Percentiles rank a stretch among this genome's conserved stretches.
These are phyloP conservation scores for Zasmidium citrigriseum DNA, from an alignment of 2,329 filamentous ascomycete species.

Conservation along the genomic window DNA sequence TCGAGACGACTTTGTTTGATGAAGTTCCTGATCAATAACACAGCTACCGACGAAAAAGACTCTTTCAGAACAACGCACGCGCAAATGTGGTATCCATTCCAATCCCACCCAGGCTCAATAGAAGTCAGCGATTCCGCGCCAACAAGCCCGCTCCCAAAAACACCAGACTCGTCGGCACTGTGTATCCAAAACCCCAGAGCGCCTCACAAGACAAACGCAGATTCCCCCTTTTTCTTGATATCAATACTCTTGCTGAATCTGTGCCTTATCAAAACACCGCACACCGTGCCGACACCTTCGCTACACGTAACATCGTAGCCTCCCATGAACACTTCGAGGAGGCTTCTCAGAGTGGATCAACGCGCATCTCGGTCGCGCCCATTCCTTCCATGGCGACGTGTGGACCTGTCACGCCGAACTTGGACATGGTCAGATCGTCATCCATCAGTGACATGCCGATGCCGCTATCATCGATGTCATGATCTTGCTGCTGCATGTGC, in stretches of 20 bases:
- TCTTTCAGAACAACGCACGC: not conserved
- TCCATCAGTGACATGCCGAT: constrained; percentile 40
- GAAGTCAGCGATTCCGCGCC: not conserved
- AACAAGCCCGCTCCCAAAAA: not conserved
- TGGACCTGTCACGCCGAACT: constrained; percentile 19
- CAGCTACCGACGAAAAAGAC: not conserved
- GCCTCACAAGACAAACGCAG: not conserved
- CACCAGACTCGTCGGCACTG: not conserved
- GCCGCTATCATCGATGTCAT: constrained; percentile 41
- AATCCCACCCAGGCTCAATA: not conserved
- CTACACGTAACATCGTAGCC: constrained; percentile 15
- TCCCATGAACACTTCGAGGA: not conserved
- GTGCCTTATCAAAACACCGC: not conserved
- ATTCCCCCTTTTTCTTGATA: too few species aligned
- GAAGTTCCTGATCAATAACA: constrained; percentile 1
- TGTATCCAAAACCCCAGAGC: not conserved
- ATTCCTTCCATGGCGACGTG: constrained; percentile 19
- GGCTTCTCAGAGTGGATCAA: constrained; percentile 12
- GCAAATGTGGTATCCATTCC: constrained; percentile 15
- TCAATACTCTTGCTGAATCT: not conserved
- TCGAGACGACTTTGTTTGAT: too few species aligned
- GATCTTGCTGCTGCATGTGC: constrained; percentile 25
- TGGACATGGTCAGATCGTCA: constrained; percentile 31
- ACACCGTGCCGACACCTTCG: constrained; percentile 5
- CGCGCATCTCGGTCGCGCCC: constrained; percentile 16